Percentiles rank a stretch among this genome's conserved stretches.
phyloP scores from a whole-genome alignment of 179 eudicot genomes.

The Corrigiola litoralis region DNA sequence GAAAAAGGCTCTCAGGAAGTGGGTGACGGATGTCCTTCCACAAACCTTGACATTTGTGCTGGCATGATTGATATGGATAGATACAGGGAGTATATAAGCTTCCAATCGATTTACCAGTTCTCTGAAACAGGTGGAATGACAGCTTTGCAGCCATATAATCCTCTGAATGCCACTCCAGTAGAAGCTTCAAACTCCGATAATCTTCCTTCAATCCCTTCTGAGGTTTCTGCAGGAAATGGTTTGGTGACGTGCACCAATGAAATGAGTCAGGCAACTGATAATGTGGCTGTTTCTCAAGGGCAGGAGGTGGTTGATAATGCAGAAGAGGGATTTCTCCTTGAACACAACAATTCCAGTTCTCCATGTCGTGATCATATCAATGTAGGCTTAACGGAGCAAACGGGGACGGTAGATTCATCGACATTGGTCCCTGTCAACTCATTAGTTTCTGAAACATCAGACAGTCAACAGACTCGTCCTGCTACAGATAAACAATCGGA shows the following conservation, averaged over 20 bases:
- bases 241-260: conserved; percentile 18
- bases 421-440: conserved; percentile 50
- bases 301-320: conserved; percentile 29
- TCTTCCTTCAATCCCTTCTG: conserved; percentile 29
- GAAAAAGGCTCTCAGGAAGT: conserved; percentile 31
- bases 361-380: conserved; percentile 24
- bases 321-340: conserved; percentile 30
- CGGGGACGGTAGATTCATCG: conserved; percentile 25
- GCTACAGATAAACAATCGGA: conserved; percentile 26
- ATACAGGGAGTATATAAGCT: conserved; percentile 31
- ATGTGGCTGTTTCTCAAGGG: conserved; percentile 30
- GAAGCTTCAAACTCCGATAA: conserved; percentile 36
- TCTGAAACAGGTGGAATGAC: conserved; percentile 32
- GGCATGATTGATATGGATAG: conserved; percentile 30
- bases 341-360: conserved; percentile 23
- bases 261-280: conserved; percentile 30
- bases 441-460: conserved; percentile 32
- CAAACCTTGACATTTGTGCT: conserved; percentile 17
- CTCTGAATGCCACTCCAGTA: conserved; percentile 27
- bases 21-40: conserved; percentile 28
- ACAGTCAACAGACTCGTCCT: conserved; percentile 30
- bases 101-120: conserved; percentile 37
- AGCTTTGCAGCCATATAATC: conserved; percentile 34
- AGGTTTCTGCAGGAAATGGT: conserved; percentile 29
- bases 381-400: conserved; percentile 28